Percentiles rank a stretch among this genome's conserved stretches.
Evolutionary conservation across 345 rosid species (phyloP).

Genomic region (Ricinus communis): DNA sequence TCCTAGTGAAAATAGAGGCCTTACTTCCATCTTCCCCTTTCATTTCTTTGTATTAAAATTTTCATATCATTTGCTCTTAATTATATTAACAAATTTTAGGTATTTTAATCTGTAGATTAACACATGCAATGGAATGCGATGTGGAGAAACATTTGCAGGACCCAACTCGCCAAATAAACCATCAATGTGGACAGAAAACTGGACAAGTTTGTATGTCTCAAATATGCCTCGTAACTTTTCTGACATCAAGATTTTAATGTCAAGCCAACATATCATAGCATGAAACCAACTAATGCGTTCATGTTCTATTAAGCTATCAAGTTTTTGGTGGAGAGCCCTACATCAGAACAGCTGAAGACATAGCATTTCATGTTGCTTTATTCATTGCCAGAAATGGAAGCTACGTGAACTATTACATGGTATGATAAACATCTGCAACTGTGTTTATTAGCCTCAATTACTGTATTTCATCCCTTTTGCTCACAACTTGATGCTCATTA

Average conservation of each 20-base stretch:
- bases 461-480: background rate
- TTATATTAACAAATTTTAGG: background rate
- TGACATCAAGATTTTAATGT: background rate
- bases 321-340: conserved; percentile 54
- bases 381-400: conserved; percentile 80
- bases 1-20: background rate
- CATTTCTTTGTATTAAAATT: background rate
- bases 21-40: background rate
- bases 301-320: conserved; percentile 47
- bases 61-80: background rate
- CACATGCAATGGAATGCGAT: conserved; percentile 72
- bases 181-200: conserved; percentile 85
- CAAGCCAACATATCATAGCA: too few species aligned
- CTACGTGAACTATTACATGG: conserved; percentile 84
- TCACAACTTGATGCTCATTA: background rate
- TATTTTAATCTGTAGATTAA: conserved; percentile 48
- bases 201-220: conserved; percentile 73
- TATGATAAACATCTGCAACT: conserved; percentile 23
- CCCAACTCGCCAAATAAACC: conserved; percentile 85
- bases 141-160: conserved; percentile 77
- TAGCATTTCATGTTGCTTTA: conserved; percentile 78
- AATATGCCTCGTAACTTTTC: background rate
- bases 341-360: conserved; percentile 64
- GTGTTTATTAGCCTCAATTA: background rate
- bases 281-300: conserved; percentile 4